phyloP scores from a whole-genome alignment of 768 basidiomycete genomes.

The Podaxis sp. region DNA sequence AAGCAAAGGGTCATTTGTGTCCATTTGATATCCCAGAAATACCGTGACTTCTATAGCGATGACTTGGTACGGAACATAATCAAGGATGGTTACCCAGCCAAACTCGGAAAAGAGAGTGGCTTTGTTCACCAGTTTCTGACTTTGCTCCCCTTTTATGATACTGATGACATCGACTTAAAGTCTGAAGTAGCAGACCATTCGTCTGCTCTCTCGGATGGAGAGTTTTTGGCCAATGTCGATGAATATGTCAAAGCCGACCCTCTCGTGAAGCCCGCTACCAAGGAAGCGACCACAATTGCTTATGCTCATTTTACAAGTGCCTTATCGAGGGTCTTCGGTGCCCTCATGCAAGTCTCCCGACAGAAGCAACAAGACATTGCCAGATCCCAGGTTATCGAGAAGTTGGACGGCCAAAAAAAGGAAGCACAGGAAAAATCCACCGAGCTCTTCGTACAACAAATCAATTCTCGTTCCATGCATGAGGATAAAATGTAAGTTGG shows the following conservation, averaged over 20 bases:
- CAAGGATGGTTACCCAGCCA: not conserved
- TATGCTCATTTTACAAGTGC: not conserved
- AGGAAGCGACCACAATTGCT: not conserved
- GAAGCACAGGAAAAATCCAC: not conserved
- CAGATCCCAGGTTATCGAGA: not conserved
- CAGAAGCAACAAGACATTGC: not conserved
- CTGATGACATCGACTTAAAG: not conserved
- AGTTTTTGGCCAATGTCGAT: not conserved
- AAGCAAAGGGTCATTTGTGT: constrained; percentile 2
- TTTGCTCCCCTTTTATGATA: not conserved
- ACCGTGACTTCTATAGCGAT: not conserved
- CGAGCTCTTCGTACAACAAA: not conserved
- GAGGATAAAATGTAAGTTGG: not conserved
- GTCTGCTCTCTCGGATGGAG: not conserved
- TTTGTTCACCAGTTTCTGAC: not conserved
- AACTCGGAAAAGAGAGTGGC: not conserved
- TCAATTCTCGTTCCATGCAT: not conserved
- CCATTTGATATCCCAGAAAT: not conserved
- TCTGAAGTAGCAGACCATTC: not conserved
- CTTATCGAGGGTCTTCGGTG: not conserved
- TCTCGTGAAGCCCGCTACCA: constrained; percentile 3
- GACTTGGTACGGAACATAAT: not conserved
- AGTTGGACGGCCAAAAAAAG: not conserved
- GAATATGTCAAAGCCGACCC: not conserved
- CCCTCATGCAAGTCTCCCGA: not conserved